Base-by-base conservation (phyloP, 2,329 filamentous ascomycete species). In the Penicillium capsulatum region DNA sequence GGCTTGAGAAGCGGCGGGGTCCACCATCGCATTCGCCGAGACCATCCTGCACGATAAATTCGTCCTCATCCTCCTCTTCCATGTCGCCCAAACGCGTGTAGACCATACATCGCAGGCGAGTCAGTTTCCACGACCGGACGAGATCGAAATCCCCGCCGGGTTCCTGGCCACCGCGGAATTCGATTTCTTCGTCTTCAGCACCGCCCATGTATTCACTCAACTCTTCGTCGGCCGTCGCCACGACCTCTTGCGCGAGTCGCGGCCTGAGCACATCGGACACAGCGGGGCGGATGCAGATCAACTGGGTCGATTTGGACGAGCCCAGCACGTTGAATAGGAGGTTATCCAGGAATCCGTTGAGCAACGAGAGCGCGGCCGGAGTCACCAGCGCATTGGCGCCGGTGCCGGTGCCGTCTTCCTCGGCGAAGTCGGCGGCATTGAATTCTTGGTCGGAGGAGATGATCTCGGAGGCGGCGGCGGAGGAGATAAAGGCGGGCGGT, bases 11-110 rank as follows among this genome's bases (percentile, higher is more conserved):
- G 24, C 77, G 66, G 24, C 76, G 70, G 43, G 82, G 79, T 28
- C 76, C 70, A 16, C 68, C 69, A 36, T 74, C 73, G 33, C 74
- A 70, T 26, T 80, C 77, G 29, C 71, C 68, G 63, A 91, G 73
- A 28, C 86, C 79, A 41, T 92, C 88, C 55, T 88, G 81, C 49
- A 89, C 81, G 60, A 94, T 85, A 58, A 87, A 87, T 35, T 82
- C 80, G 59, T 96, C 91, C 64, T 97, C 92, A 51, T 98, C 92
- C 52, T 97, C 90, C 67, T 98, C 92, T 64, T 98, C 94, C 76
- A 98, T 82, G 59, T 98, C 91, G 31, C 92, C 92, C 5, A 98
- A 73, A 7, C 92, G 90, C 7, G 90, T 97, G 63, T 97, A 97
- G 15, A 98, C 91, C 92, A 98, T 98, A 64, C 92, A 95, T 45